Conservation (phyloP, 2,329 filamentous ascomycete species). For the Xylariaceae sp. region DNA sequence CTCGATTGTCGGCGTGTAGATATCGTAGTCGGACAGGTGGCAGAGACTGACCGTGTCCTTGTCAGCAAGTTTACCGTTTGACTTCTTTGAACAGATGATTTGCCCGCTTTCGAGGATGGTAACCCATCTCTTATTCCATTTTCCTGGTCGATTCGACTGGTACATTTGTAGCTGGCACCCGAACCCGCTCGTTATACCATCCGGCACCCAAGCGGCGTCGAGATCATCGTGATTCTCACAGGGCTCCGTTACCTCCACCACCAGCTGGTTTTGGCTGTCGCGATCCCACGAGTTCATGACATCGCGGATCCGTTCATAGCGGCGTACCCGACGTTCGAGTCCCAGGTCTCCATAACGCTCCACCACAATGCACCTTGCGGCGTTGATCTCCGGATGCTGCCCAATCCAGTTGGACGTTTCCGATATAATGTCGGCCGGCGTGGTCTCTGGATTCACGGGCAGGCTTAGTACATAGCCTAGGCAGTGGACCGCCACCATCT, state of each 20-base stretch:
- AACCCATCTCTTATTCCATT: conserved; percentile 83
- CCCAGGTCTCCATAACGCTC: conserved; percentile 73
- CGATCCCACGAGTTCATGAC: conserved; percentile 90
- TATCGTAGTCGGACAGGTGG: conserved; percentile 87
- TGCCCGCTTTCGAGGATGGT: conserved; percentile 72
- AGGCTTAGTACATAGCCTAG: conserved; percentile 63
- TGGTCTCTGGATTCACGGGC: conserved; percentile 70
- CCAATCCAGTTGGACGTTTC: conserved; percentile 59
- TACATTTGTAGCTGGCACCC: conserved; percentile 68
- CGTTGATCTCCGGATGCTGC: conserved; percentile 52
- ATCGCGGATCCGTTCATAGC: conserved; percentile 80
- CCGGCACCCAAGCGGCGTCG: conserved; percentile 58
- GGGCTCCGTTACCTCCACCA: conserved; percentile 57
- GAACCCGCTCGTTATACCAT: conserved; percentile 54
- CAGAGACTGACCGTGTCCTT: conserved; percentile 69
- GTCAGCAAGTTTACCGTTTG: conserved; percentile 49
- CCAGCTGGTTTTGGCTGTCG: conserved; percentile 69
- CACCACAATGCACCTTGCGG: conserved; percentile 62
- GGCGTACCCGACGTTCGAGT: conserved; percentile 74
- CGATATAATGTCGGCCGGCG: conserved; percentile 64
- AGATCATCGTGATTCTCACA: conserved; percentile 56
- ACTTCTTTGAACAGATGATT: conserved; percentile 63
- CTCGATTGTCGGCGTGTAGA: conserved; percentile 74
- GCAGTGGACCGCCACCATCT: conserved; percentile 69
- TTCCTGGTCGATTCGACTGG: conserved; percentile 74